Percentiles rank a stretch among this genome's conserved stretches.
Conservation (phyloP, 495 filamentous ascomycete species). For the Diplogelasinospora grovesii region DNA sequence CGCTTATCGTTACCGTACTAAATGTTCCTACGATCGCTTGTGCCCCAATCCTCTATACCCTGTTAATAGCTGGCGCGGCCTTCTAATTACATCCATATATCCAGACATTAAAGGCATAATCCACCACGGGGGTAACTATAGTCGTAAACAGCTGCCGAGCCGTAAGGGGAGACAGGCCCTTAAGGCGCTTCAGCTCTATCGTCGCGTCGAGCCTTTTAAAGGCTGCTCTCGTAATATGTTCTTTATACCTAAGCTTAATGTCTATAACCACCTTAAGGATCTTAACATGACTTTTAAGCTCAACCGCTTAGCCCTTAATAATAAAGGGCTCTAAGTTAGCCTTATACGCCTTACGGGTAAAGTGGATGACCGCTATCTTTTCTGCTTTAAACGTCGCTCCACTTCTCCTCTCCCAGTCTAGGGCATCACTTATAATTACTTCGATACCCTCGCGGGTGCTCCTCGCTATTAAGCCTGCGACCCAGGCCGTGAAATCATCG, state of each 20-base stretch:
- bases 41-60: too few species aligned
- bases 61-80: too few species aligned
- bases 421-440: not conserved
- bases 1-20: too few species aligned
- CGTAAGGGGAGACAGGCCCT: constrained; percentile 21
- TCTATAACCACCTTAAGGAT: not conserved
- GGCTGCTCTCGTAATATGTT: too few species aligned
- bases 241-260: constrained; percentile 15
- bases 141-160: constrained; percentile 26
- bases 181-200: constrained; percentile 26
- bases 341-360: too few species aligned
- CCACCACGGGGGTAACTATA: constrained; percentile 23
- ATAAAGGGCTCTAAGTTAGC: not conserved
- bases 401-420: not conserved
- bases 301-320: too few species aligned
- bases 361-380: not conserved
- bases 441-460: not conserved
- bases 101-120: too few species aligned
- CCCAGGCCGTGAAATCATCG: constrained; percentile 4
- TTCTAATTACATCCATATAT: too few species aligned
- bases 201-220: constrained; percentile 26
- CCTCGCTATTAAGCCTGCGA: too few species aligned
- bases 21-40: too few species aligned
- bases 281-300: too few species aligned
- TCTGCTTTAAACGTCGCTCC: not conserved